phyloP scores from a whole-genome alignment of 441 rosid species.

The Mallotus japonicus region DNA sequence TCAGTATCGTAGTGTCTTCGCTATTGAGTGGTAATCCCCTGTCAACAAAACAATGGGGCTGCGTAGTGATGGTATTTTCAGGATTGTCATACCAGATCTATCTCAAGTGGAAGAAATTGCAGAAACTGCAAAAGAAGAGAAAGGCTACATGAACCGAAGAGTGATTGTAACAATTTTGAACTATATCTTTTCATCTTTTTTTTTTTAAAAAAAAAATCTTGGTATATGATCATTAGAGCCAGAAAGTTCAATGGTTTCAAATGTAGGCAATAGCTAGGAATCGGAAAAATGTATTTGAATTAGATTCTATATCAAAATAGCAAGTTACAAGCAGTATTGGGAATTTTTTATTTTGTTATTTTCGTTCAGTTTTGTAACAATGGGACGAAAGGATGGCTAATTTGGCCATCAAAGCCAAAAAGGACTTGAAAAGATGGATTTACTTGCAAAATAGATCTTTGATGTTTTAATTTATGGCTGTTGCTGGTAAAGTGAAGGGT shows the following conservation, averaged over 20 bases:
- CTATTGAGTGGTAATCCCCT: slow-evolving; percentile 86
- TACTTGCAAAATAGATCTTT: too few species aligned
- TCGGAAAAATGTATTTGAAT: slow-evolving; percentile 24
- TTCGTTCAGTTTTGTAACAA: background rate
- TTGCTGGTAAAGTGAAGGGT: too few species aligned
- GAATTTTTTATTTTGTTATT: background rate
- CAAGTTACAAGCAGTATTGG: background rate
- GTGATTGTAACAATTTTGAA: slow-evolving; percentile 30
- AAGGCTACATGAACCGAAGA: slow-evolving; percentile 40
- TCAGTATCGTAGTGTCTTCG: slow-evolving; percentile 87
- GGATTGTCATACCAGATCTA: slow-evolving; percentile 90
- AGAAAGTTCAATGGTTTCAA: slow-evolving; percentile 27
- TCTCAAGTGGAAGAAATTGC: slow-evolving; percentile 80
- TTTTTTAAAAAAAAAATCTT: background rate
- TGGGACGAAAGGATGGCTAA: too few species aligned
- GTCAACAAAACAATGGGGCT: slow-evolving; percentile 88
- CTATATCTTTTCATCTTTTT: background rate
- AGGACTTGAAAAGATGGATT: too few species aligned
- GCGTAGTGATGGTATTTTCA: slow-evolving; percentile 87
- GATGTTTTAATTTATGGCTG: too few species aligned
- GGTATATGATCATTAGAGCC: slow-evolving; percentile 21
- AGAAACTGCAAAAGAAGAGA: slow-evolving; percentile 74
- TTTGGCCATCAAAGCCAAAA: too few species aligned
- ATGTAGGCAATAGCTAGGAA: slow-evolving; percentile 23
- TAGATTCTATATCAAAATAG: slow-evolving; percentile 19